A percentile compares a stretch with the other conserved stretches of the same genome.
Evolutionary conservation across 192 early-diverging fungal genomes (phyloP).

Genomic region (Ramicandelaber brevisporus): DNA sequence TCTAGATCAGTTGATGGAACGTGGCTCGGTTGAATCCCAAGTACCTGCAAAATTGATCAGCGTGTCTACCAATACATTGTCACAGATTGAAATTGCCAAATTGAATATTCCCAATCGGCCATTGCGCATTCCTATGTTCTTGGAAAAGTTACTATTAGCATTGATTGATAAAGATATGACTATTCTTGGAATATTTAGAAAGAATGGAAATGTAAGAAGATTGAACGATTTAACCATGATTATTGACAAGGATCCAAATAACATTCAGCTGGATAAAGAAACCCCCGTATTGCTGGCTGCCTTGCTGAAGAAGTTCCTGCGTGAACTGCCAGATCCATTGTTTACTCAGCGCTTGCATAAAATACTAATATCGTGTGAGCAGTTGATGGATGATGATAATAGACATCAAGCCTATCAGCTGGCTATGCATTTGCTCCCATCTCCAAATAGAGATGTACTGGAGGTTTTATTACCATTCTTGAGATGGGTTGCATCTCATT

Average conservation of each 20-base stretch:
- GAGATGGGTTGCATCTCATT: slow-evolving; percentile 53
- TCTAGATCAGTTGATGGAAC: slow-evolving; percentile 58
- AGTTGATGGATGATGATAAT: slow-evolving; percentile 22
- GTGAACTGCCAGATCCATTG: slow-evolving; percentile 86
- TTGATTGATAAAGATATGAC: slow-evolving; percentile 50
- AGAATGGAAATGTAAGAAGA: slow-evolving; percentile 88
- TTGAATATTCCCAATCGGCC: no score
- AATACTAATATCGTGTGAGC: slow-evolving; percentile 58
- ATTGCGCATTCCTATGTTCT: slow-evolving; percentile 61
- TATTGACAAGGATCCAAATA: slow-evolving; percentile 56
- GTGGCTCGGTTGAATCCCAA: no score
- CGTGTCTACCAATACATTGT: no score
- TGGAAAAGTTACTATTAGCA: slow-evolving; percentile 52
- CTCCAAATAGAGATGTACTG: slow-evolving; percentile 73
- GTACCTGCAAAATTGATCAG: no score
- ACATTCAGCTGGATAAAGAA: slow-evolving; percentile 38
- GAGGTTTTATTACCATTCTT: slow-evolving; percentile 78
- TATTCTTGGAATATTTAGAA: slow-evolving; percentile 87
- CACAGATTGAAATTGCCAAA: no score
- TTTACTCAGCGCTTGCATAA: slow-evolving; percentile 71
- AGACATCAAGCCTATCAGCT: slow-evolving; percentile 53
- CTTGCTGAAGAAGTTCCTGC: slow-evolving; percentile 83
- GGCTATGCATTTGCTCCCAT: slow-evolving; percentile 61
- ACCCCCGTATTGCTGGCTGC: slow-evolving; percentile 84
- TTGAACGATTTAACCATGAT: slow-evolving; percentile 64